These are phyloP conservation scores for Wickerhamomyces canadensis DNA, from an alignment of 805 yeast genomes.

Conservation along the genomic window DNA sequence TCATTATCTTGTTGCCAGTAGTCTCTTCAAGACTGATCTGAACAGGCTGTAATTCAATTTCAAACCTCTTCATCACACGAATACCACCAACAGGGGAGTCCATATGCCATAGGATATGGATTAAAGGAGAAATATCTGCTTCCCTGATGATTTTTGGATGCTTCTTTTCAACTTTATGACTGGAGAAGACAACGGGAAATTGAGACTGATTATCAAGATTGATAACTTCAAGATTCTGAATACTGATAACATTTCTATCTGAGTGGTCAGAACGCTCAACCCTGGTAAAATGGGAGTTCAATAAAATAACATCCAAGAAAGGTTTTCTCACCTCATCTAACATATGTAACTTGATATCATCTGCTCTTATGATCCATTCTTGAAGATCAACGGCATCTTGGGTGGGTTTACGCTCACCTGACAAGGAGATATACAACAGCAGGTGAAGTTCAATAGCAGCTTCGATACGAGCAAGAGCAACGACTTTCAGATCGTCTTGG, in stretches of 20 bases:
- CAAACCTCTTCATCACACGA: conserved; percentile 64
- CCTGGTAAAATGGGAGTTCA: conserved; percentile 54
- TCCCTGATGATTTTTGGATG: conserved; percentile 14
- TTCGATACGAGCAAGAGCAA: conserved; percentile 32
- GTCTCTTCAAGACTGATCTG: conserved; percentile 67
- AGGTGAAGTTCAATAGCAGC: conserved; percentile 38
- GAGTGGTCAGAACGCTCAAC: conserved; percentile 62
- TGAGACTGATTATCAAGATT: conserved; percentile 52
- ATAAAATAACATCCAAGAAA: conserved; percentile 65
- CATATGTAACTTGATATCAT: conserved; percentile 67
- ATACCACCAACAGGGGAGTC: conserved; percentile 88
- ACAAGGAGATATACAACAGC: conserved; percentile 38
- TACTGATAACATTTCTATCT: conserved; percentile 52
- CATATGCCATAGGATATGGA: conserved; percentile 67
- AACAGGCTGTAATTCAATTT: conserved; percentile 57
- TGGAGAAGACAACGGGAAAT: conserved; percentile 68
- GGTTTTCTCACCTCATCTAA: conserved; percentile 55
- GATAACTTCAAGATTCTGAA: conserved; percentile 62
- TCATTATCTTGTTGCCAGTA: conserved; percentile 56
- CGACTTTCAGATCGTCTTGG: conserved; percentile 36
- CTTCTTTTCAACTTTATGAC: conserved; percentile 27
- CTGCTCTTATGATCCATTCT: conserved; percentile 62
- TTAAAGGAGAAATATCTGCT: conserved; percentile 26
- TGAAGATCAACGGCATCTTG: conserved; percentile 33
- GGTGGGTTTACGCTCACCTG: conserved; percentile 25